These are phyloP conservation scores for Suhomyces bokatorum DNA, from an alignment of 1,139 yeast species.

Conservation along the genomic window DNA sequence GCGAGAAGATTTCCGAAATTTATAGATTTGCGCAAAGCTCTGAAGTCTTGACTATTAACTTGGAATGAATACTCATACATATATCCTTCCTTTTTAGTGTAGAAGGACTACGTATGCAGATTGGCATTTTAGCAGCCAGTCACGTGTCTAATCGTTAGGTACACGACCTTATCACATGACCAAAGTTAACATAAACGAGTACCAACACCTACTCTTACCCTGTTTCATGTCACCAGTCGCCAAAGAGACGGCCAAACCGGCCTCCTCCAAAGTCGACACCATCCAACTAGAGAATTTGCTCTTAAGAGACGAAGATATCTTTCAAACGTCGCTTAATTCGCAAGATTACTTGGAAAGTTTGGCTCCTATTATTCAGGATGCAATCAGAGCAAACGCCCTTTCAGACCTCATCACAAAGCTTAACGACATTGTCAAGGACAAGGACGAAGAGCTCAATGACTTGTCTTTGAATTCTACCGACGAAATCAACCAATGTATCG, in stretches of 20 bases:
- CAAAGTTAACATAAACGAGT: too few relatives aligned
- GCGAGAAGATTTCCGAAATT: too few relatives aligned
- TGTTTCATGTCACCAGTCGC: conserved; percentile 8
- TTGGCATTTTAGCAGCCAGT: too few relatives aligned
- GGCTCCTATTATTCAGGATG: conserved; percentile 74
- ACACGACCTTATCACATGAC: too few relatives aligned
- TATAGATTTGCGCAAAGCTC: too few relatives aligned
- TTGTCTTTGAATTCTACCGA: conserved; percentile 65
- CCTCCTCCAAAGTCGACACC: conserved; percentile 22
- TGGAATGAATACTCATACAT: too few relatives aligned
- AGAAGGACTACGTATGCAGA: too few relatives aligned
- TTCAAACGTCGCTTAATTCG: conserved; percentile 53
- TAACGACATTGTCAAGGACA: conserved; percentile 56
- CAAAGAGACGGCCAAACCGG: conserved; percentile 7
- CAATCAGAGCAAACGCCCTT: conserved; percentile 57
- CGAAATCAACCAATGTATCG: conserved; percentile 53
- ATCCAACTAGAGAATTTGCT: conserved; percentile 42
- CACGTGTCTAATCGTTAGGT: too few relatives aligned
- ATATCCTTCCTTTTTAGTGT: too few relatives aligned
- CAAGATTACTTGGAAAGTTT: conserved; percentile 78
- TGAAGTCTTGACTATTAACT: too few relatives aligned
- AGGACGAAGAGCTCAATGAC: conserved; percentile 64
- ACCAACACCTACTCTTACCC: background rate
- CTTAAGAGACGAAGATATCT: conserved; percentile 47
- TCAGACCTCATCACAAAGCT: conserved; percentile 57